A percentile compares a stretch with the other conserved stretches of the same genome.
phyloP scores from a whole-genome alignment of 352 stramenopile genomes.

The Phytophthora pluvialis region DNA sequence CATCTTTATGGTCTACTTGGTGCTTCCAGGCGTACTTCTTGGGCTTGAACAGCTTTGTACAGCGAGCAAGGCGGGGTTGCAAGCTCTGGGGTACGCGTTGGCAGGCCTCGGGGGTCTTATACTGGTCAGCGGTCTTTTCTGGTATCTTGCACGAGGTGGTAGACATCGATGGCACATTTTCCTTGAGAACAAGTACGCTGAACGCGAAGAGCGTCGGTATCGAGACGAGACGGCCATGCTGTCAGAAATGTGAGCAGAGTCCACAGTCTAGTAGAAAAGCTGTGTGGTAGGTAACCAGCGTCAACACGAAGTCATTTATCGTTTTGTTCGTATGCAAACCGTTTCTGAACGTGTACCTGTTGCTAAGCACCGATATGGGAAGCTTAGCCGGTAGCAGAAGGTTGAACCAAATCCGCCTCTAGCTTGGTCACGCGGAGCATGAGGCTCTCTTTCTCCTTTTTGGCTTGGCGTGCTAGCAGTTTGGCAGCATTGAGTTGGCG shows the following conservation, averaged over 20 bases:
- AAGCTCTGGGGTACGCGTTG: conserved; percentile 39
- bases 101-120: conserved; percentile 19
- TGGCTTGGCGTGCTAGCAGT: conserved; percentile 64
- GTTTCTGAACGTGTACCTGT: too few species aligned
- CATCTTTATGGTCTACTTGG: conserved; percentile 46
- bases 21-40: conserved; percentile 47
- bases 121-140: conserved; percentile 19
- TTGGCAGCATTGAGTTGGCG: conserved; percentile 75
- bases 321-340: too few species aligned
- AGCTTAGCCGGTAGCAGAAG: conserved; percentile 3
- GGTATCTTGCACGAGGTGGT: conserved; percentile 43
- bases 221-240: conserved; percentile 30
- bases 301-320: too few species aligned
- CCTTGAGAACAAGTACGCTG: conserved; percentile 47
- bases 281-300: too few species aligned
- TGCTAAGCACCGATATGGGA: too few species aligned
- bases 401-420: conserved; percentile 30
- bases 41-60: conserved; percentile 60
- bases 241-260: conserved; percentile 20
- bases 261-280: too few species aligned
- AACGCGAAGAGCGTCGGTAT: conserved; percentile 33
- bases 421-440: conserved; percentile 52
- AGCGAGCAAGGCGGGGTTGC: conserved; percentile 13
- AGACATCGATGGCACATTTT: conserved; percentile 39
- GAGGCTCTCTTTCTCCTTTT: conserved; percentile 76